Base-by-base conservation (phyloP, 140 eudicot genomes). In the Erigeron philadelphicus region DNA sequence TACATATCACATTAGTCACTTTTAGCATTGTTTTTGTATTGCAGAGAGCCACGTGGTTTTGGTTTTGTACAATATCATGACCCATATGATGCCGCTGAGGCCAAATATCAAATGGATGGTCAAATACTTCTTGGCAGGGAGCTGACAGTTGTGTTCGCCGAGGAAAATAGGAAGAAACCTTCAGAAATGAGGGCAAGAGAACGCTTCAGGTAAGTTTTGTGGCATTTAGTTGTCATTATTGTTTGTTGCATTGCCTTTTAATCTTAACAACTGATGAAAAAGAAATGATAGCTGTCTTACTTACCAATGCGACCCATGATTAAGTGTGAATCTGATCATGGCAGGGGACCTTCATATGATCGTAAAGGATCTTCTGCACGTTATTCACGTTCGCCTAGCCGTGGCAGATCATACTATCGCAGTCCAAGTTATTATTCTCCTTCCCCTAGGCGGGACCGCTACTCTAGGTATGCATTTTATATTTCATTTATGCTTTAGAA, bases 41-140 rank as follows among this genome's bases (percentile, higher is more conserved):
- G 60, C 90, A 93, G 98, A 48, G 90, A 87, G 47, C 96, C 95
- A 18, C 84, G 95, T 25, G 98, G 98, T 4, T 93, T 93, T 83
- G 98, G 98, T 31, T 93, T 93, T 68, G 88, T 93, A 73, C 97
- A 93, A 55, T 78, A 50, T 59, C 61, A 72, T 17, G 80, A 79
- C 46, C 80, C 83, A 5, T 76, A 79, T 40, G 77, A 79, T 74
- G 83, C 83, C 70, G 80, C 83, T 12, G 80, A 79, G 70, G 83
- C 83, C 53, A 79, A 79, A 71, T 79, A 79, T 58, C 74, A 79
- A 18, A 74, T 79, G 83, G 80, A 79, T 23, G 83, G 83, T 25
- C 80, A 74, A 18, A 70, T 74, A 35, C 77, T 79, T 69, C 83
- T 74, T 44, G 83, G 83, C 25, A 75, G 80, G 52, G 80, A 79